Percentiles rank a stretch among this genome's conserved stretches.
phyloP scores from a whole-genome alignment of 768 basidiomycete species.

The Pholiota microspora region DNA sequence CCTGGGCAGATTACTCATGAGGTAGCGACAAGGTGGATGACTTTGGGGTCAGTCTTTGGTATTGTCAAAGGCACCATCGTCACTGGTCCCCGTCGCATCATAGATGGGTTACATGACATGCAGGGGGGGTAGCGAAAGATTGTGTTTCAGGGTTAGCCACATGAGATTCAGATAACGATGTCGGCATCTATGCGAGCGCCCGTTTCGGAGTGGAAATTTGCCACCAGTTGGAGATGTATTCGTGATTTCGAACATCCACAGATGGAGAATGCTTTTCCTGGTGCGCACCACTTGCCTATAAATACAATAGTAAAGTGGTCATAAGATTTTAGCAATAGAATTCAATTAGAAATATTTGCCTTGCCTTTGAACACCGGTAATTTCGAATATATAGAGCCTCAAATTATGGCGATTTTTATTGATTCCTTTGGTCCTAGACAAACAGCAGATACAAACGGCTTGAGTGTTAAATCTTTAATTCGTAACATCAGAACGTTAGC shows the following conservation, averaged over 20 bases:
- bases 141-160: constrained; percentile 10
- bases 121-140: constrained; percentile 6
- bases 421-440: no score
- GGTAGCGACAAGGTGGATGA: not conserved
- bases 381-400: not conserved
- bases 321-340: not conserved
- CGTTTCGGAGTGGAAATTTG: not conserved
- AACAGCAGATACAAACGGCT: not conserved
- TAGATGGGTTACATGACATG: constrained; percentile 7
- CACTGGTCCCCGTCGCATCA: not conserved
- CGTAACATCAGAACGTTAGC: not conserved
- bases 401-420: no score
- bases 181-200: constrained; percentile 6
- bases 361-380: not conserved
- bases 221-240: not conserved
- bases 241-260: not conserved
- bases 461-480: not conserved
- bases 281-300: not conserved
- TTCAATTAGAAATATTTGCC: not conserved
- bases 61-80: constrained; percentile 1
- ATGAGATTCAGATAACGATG: constrained; percentile 5
- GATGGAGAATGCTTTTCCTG: not conserved
- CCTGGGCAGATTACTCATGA: not conserved
- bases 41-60: not conserved
- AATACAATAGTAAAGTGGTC: not conserved